These are phyloP conservation scores for Sesbania bispinosa DNA, from an alignment of 306 rosid species.

Conservation along the genomic window DNA sequence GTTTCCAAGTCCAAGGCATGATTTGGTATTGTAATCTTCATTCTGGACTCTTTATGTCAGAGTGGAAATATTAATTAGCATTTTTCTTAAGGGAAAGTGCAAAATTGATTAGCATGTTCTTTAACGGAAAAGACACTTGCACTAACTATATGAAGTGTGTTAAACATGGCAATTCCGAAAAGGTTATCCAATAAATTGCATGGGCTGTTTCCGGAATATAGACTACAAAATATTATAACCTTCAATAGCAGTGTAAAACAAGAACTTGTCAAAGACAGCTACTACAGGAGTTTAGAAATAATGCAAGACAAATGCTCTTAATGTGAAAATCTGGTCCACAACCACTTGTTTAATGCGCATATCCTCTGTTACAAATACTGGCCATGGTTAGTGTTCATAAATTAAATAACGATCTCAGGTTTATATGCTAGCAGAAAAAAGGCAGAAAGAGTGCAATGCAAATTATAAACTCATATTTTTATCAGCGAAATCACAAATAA, in stretches of 20 bases:
- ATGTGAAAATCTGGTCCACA: neutral
- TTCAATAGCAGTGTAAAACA: neutral
- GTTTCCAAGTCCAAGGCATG: constrained; percentile 3
- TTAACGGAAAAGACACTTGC: neutral
- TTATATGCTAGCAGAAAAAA: neutral
- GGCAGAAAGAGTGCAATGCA: neutral
- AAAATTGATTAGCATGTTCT: neutral
- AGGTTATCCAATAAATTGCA: neutral
- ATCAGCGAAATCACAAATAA: neutral
- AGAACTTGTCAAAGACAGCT: neutral
- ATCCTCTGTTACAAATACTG: neutral
- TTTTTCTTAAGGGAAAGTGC: neutral
- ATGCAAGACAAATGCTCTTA: neutral
- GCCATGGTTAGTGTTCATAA: neutral
- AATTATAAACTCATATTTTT: neutral
- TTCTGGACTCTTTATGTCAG: neutral
- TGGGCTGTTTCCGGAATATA: neutral
- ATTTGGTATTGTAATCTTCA: constrained; percentile 5
- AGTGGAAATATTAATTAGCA: neutral
- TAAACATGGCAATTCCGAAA: neutral
- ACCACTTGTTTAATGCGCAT: neutral
- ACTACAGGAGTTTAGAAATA: neutral
- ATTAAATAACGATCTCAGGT: neutral
- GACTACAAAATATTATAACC: constrained; percentile 4
- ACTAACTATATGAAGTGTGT: too few species aligned